Conservation (phyloP, 192 early-diverging fungal species). For the Umbelopsis vinacea region DNA sequence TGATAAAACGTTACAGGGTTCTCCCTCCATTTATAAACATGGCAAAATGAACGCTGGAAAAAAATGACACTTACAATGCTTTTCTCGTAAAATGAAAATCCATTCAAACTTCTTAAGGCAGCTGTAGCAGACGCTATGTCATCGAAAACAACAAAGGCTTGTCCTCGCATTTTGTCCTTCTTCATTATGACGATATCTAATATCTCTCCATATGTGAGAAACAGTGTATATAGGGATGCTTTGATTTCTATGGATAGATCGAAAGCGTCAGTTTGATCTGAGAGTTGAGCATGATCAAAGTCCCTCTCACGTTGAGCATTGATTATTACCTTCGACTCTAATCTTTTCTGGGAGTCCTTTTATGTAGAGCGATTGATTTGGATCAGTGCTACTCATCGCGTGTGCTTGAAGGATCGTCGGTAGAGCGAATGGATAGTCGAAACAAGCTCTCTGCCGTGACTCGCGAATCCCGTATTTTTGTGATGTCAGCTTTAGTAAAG, state of each 20-base stretch:
- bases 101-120: conserved; percentile 86
- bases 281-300: no score
- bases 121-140: conserved; percentile 86
- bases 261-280: neutral
- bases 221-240: conserved; percentile 77
- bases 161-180: conserved; percentile 85
- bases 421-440: neutral
- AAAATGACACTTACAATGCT: conserved; percentile 67
- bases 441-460: no score
- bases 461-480: no score
- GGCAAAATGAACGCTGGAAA: neutral
- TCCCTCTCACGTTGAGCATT: neutral
- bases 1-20: neutral
- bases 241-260: conserved; percentile 65
- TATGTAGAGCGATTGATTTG: conserved; percentile 16
- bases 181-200: conserved; percentile 86
- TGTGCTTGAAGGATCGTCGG: neutral
- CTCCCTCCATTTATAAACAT: neutral
- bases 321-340: neutral
- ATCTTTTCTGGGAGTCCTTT: conserved; percentile 7
- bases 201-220: conserved; percentile 85
- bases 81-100: conserved; percentile 83
- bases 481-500: no score
- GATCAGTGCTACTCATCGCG: conserved; percentile 14
- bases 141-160: conserved; percentile 91